Conservation (phyloP, 2,329 filamentous ascomycete species). For the Fusarium burgessii region DNA sequence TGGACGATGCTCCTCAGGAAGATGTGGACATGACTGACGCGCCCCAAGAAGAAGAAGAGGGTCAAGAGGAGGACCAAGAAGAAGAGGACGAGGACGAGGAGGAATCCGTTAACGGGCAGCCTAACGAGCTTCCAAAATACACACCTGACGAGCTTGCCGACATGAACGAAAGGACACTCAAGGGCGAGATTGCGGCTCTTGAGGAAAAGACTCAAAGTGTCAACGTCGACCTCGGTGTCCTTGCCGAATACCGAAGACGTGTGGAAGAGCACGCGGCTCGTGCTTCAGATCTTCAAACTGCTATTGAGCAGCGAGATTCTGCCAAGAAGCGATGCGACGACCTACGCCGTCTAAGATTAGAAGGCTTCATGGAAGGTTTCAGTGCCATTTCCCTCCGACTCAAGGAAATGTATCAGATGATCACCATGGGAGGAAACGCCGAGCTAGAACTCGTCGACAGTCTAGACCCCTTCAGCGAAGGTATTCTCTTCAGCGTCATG, state of each 20-base stretch:
- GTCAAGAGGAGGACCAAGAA: constrained; percentile 47
- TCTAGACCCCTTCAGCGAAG: constrained; percentile 95
- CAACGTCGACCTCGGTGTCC: constrained; percentile 88
- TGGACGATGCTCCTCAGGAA: constrained; percentile 47
- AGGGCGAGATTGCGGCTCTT: constrained; percentile 71
- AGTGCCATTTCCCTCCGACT: constrained; percentile 91
- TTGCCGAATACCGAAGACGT: constrained; percentile 87
- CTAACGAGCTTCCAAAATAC: constrained; percentile 78
- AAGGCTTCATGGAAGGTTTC: constrained; percentile 99
- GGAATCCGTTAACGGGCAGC: constrained; percentile 49
- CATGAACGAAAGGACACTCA: constrained; percentile 72
- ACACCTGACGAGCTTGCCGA: constrained; percentile 77
- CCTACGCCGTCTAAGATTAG: constrained; percentile 86
- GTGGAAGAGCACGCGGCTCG: constrained; percentile 85
- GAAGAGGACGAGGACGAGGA: constrained; percentile 44
- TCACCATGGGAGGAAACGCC: constrained; percentile 98
- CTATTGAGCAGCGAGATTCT: constrained; percentile 81
- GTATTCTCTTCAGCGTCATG: constrained; percentile 98
- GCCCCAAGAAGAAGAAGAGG: constrained; percentile 48
- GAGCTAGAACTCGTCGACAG: constrained; percentile 97
- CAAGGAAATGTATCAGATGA: constrained; percentile 99
- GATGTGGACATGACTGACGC: constrained; percentile 49
- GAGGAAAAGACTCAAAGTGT: constrained; percentile 83
- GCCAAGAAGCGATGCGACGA: constrained; percentile 95
- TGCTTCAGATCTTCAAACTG: constrained; percentile 84